Evolutionary conservation across 176 grass and related monocot species (phyloP), one percentile per base, ranked within the genome.

Genomic region (Phoenix roebelenii): DNA sequence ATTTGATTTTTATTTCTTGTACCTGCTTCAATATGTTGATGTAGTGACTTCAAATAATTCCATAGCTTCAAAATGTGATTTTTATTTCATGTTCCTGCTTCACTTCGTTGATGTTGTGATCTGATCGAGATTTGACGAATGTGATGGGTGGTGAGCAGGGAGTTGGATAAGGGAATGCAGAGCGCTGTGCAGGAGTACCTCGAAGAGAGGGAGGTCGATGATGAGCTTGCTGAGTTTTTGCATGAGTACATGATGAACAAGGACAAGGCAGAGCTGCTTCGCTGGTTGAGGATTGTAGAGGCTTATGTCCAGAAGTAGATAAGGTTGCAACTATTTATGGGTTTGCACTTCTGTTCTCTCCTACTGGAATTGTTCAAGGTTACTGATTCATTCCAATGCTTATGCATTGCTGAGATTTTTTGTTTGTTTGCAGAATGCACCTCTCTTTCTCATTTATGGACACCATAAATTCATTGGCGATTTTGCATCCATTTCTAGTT

Each of bases 171-270:
- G 29, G 76, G 5, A 16, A 66, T 77, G 50, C 80, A 72, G 69
- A 71, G 73, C 57, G 25, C 22, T 7, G 69, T 97, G 59, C 74
- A 22, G 19, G 66, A 77, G 44, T 97, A 85, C 77, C 69, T 97
- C 69, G 74, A 73, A 72, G 71, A 85, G 22, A 84, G 81, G 58
- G 84, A 78, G 63, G 78, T 97, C 22, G 78, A 97, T 16, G 84
- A 64, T 35, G 72, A 88, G 22, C 84, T 96, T 0, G 92, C 92
- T 0, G 73, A 57, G 35, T 97, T 97, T 76, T 78, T 97, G 81
- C 87, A 97, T 29, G 78, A 76, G 14, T 97, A 88, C 55, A 85
- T 91, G 56, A 67, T 61, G 2, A 97, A 88, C 59, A 91, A 97
- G 83, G 87, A 80, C 48, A 97, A 83, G 65, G 63, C 80, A 71